A percentile compares a stretch with the other conserved stretches of the same genome.
Evolutionary conservation across 768 basidiomycete genomes (phyloP).

Genomic region (Postia placenta): DNA sequence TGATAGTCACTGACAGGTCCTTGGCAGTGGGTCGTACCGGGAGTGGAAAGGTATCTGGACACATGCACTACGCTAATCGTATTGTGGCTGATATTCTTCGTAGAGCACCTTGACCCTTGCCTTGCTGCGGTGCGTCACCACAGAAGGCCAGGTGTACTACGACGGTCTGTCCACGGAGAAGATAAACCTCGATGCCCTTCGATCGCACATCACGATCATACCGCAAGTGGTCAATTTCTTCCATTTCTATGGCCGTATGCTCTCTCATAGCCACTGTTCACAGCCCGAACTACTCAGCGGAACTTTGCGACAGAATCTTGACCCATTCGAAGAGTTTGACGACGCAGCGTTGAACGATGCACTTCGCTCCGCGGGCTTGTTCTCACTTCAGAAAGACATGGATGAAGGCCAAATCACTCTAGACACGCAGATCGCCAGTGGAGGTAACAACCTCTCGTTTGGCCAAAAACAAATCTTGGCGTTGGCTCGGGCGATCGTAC

Average conservation of each 20-base stretch:
- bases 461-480: slow-evolving; percentile 60
- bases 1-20: not conserved
- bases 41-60: slow-evolving; percentile 38
- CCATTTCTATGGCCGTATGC: no score
- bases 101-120: slow-evolving; percentile 46
- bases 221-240: slow-evolving; percentile 39
- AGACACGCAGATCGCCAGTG: slow-evolving; percentile 38
- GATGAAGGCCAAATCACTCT: slow-evolving; percentile 36
- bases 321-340: slow-evolving; percentile 51
- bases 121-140: slow-evolving; percentile 48
- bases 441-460: slow-evolving; percentile 42
- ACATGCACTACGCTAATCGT: not conserved
- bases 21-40: slow-evolving; percentile 46
- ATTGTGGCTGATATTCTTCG: not conserved
- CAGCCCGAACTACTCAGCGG: slow-evolving; percentile 50
- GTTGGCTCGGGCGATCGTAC: slow-evolving; percentile 50
- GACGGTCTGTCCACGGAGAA: slow-evolving; percentile 42
- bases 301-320: slow-evolving; percentile 49
- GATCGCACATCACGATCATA: slow-evolving; percentile 52
- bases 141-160: slow-evolving; percentile 45
- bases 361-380: slow-evolving; percentile 42
- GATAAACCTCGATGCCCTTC: slow-evolving; percentile 47
- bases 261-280: no score
- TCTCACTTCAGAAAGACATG: slow-evolving; percentile 31
- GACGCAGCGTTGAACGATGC: slow-evolving; percentile 47